These are phyloP conservation scores for Sugiyamaella novakii DNA, from an alignment of 1,139 yeast genomes.

Conservation along the genomic window DNA sequence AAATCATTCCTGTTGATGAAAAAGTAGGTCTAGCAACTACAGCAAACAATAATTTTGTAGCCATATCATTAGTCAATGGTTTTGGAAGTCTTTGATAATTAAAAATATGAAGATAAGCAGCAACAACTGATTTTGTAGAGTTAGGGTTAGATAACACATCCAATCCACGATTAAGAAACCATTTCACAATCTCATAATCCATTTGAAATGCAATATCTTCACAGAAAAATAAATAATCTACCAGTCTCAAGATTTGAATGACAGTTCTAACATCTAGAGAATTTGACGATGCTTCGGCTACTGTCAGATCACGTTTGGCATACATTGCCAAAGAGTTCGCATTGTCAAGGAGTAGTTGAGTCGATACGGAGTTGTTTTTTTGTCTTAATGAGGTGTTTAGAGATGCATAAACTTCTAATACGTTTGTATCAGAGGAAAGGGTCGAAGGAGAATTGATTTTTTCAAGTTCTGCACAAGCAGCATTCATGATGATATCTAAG, in stretches of 20 bases:
- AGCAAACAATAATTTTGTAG: slow-evolving; percentile 26
- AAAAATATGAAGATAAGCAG: slow-evolving; percentile 35
- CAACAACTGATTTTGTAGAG: slow-evolving; percentile 32
- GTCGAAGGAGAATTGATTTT: slow-evolving; percentile 20
- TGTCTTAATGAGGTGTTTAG: slow-evolving; percentile 28
- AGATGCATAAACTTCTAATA: slow-evolving; percentile 30
- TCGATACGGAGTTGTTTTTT: slow-evolving; percentile 25
- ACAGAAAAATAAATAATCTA: slow-evolving; percentile 33
- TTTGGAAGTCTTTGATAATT: slow-evolving; percentile 33
- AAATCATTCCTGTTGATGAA: slow-evolving; percentile 32
- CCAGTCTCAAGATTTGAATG: slow-evolving; percentile 32
- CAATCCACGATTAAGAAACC: slow-evolving; percentile 33
- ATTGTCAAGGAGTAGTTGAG: slow-evolving; percentile 26
- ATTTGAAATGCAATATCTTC: slow-evolving; percentile 29
- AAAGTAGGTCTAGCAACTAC: slow-evolving; percentile 29
- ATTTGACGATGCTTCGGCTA: slow-evolving; percentile 25
- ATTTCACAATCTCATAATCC: slow-evolving; percentile 30
- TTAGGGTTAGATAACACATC: slow-evolving; percentile 28
- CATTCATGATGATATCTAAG: slow-evolving; percentile 29
- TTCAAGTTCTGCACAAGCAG: slow-evolving; percentile 27
- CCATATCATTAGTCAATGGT: slow-evolving; percentile 30
- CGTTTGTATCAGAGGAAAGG: slow-evolving; percentile 1
- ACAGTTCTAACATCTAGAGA: slow-evolving; percentile 28
- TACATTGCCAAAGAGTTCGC: slow-evolving; percentile 26
- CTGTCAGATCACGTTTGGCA: slow-evolving; percentile 31